Conservation (phyloP, 1,284 basidiomycete genomes). For the Austroboletus niveus region DNA sequence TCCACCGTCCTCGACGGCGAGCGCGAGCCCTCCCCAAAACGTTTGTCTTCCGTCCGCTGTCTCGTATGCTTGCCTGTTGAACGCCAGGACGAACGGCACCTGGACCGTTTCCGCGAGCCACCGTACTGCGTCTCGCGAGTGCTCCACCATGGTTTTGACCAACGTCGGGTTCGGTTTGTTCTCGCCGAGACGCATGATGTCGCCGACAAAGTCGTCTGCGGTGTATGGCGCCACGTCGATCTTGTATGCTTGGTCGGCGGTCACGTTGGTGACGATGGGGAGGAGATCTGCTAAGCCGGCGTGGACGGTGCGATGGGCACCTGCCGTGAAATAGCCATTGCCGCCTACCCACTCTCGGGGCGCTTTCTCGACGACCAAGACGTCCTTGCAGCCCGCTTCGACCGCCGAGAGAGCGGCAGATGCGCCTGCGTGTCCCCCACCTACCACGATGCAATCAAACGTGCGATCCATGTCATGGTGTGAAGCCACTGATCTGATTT, state of each 20-base stretch:
- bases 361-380: conserved; percentile 65
- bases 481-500: not conserved
- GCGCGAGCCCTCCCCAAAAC: conserved; percentile 68
- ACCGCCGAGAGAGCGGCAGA: conserved; percentile 61
- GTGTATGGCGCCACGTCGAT: conserved; percentile 64
- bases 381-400: conserved; percentile 56
- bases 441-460: conserved; percentile 61
- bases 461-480: conserved; percentile 13
- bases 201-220: conserved; percentile 48
- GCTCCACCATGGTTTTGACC: conserved; percentile 52
- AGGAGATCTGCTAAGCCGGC: conserved; percentile 56
- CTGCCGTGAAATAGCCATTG: conserved; percentile 71
- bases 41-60: conserved; percentile 53
- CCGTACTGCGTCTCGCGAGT: conserved; percentile 50
- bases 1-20: conserved; percentile 59
- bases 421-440: conserved; percentile 67
- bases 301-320: conserved; percentile 62
- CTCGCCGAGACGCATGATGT: conserved; percentile 58
- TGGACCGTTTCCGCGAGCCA: conserved; percentile 54
- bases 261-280: conserved; percentile 49
- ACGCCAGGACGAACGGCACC: conserved; percentile 58
- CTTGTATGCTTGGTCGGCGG: conserved; percentile 39
- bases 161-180: conserved; percentile 48
- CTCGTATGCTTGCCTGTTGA: conserved; percentile 66
- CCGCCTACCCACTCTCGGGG: conserved; percentile 63